Percentiles rank a stretch among this genome's conserved stretches.
These are phyloP conservation scores for Fusarium poae DNA, from an alignment of 2,329 filamentous ascomycete species.

Conservation along the genomic window DNA sequence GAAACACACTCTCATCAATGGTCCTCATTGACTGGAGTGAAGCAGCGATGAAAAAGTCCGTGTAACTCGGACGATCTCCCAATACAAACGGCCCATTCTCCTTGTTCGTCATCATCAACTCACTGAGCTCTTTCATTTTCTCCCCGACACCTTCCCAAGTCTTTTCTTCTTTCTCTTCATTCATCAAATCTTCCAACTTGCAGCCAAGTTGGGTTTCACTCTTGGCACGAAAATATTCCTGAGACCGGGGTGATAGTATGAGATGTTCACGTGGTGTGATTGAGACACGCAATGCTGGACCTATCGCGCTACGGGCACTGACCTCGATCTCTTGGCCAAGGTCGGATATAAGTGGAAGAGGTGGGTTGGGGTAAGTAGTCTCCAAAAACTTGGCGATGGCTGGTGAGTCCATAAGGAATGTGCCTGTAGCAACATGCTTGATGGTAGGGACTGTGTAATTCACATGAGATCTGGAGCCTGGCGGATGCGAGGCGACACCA, in stretches of 20 bases:
- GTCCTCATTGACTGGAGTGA: slow-evolving; percentile 20
- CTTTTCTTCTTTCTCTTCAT: slow-evolving; percentile 2
- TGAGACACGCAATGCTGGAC: slow-evolving; percentile 2
- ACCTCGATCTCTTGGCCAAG: slow-evolving; percentile 10
- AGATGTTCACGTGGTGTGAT: slow-evolving; percentile 4
- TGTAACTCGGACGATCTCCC: slow-evolving; percentile 15
- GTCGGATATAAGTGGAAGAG: background rate
- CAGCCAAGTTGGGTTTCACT: slow-evolving; percentile 1
- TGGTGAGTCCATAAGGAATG: slow-evolving; percentile 14
- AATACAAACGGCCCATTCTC: slow-evolving; percentile 1
- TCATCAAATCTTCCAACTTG: slow-evolving; percentile 9
- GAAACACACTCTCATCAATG: slow-evolving; percentile 13
- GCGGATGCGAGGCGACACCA: background rate
- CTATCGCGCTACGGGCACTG: background rate
- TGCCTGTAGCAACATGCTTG: background rate
- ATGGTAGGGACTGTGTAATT: slow-evolving; percentile 21
- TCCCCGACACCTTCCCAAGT: background rate
- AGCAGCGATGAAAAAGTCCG: slow-evolving; percentile 22
- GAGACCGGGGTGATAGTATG: slow-evolving; percentile 16
- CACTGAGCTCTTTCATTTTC: slow-evolving; percentile 3
- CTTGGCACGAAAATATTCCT: slow-evolving; percentile 24
- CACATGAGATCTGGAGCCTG: background rate
- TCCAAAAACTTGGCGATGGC: slow-evolving; percentile 18
- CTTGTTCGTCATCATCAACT: slow-evolving; percentile 10
- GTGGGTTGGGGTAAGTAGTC: background rate